Conservation (phyloP, 257 asterid species). For the Solanum raphanifolium region DNA sequence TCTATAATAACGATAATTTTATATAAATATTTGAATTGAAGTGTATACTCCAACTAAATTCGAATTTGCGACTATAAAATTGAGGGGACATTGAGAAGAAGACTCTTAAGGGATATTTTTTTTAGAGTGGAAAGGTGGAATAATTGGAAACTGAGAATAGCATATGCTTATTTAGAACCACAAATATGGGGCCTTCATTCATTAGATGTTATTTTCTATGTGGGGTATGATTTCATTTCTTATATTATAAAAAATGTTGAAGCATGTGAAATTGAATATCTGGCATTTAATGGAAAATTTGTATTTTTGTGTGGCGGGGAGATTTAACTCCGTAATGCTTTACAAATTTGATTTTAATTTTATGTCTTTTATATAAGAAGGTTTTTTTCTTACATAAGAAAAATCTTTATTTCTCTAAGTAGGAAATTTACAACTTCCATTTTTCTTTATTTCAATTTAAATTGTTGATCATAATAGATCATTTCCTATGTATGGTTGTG, state of each 20-base stretch:
- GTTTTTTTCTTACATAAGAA: background rate
- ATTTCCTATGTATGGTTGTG: background rate
- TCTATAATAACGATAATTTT: too few species aligned
- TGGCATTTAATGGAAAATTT: background rate
- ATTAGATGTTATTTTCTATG: background rate
- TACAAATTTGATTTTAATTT: background rate
- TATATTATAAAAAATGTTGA: background rate
- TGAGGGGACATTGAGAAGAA: background rate
- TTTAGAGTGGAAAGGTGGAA: slow-evolving; percentile 10
- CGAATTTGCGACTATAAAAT: fast-evolving
- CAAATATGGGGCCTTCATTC: background rate
- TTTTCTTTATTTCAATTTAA: background rate
- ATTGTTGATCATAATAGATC: background rate
- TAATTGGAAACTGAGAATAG: slow-evolving; percentile 17
- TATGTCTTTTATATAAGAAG: background rate
- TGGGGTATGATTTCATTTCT: background rate
- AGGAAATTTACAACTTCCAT: background rate
- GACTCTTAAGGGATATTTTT: slow-evolving; percentile 21
- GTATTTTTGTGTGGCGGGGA: background rate
- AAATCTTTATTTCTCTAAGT: background rate
- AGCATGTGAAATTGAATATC: background rate
- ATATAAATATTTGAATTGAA: too few species aligned
- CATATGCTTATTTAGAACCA: slow-evolving; percentile 26
- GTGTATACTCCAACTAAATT: too few species aligned
- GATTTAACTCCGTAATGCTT: background rate